Evolutionary conservation across 176 grass and related monocot species (phyloP).

Genomic region (Rhynchospora breviuscula): DNA sequence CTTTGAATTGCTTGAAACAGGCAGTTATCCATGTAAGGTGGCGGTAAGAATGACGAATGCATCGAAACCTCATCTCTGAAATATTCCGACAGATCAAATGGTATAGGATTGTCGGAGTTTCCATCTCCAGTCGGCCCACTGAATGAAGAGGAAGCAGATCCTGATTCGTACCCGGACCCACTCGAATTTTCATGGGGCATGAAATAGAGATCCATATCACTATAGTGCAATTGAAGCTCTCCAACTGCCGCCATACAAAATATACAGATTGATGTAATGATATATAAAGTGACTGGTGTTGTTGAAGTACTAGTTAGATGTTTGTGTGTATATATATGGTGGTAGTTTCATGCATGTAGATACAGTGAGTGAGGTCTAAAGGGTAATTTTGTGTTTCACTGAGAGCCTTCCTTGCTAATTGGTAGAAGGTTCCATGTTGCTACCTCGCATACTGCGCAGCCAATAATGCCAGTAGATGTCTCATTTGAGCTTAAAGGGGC

Average conservation of each 20-base stretch:
- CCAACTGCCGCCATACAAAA: conserved; percentile 54
- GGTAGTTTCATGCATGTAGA: neutral
- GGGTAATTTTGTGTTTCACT: neutral
- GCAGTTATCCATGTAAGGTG: neutral
- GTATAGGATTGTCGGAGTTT: neutral
- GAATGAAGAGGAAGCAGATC: conserved; percentile 43
- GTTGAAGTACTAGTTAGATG: neutral
- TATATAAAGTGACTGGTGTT: conserved; percentile 5
- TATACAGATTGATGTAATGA: neutral
- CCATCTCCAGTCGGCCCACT: conserved; percentile 1
- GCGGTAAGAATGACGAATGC: neutral
- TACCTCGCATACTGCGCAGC: neutral
- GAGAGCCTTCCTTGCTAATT: conserved; percentile 12
- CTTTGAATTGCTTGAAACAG: conserved; percentile 10
- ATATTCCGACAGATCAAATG: conserved; percentile 64
- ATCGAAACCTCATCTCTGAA: conserved; percentile 29
- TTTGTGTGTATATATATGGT: neutral
- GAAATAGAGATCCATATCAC: conserved; percentile 42
- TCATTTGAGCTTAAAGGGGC: neutral
- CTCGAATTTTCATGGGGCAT: conserved; percentile 32
- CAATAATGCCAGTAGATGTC: neutral
- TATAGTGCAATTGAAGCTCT: conserved; percentile 41
- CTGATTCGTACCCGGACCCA: conserved; percentile 36
- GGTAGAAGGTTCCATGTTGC: conserved; percentile 15
- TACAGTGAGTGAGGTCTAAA: neutral